These are phyloP conservation scores for Candida argentea DNA, from an alignment of 805 yeast genomes.

Conservation along the genomic window DNA sequence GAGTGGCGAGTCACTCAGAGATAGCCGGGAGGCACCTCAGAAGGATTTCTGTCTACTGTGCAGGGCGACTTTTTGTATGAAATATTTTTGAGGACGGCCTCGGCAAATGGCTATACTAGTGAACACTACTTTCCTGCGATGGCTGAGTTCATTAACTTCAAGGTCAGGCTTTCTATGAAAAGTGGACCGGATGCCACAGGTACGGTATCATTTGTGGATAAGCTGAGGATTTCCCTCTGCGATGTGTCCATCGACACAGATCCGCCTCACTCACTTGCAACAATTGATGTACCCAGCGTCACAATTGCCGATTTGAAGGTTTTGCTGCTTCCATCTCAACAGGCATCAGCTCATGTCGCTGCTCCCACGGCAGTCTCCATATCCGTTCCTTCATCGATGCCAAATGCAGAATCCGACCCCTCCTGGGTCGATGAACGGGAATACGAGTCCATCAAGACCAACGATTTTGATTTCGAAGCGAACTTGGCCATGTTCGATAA, in stretches of 20 bases:
- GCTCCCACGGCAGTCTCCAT: too few relatives aligned
- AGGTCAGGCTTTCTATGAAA: constrained; percentile 27
- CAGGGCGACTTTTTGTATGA: too few relatives aligned
- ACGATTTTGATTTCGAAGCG: constrained; percentile 80
- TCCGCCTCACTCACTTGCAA: constrained; percentile 6
- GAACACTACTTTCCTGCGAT: constrained; percentile 11
- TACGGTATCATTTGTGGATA: constrained; percentile 22
- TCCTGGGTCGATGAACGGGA: constrained; percentile 40
- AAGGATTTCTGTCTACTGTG: too few relatives aligned
- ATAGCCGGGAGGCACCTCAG: too few relatives aligned
- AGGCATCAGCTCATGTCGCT: too few relatives aligned
- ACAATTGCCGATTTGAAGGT: constrained; percentile 48
- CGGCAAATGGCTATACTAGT: too few relatives aligned
- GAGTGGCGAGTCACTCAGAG: too few relatives aligned
- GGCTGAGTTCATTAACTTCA: constrained; percentile 33
- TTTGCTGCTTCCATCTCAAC: constrained; percentile 39
- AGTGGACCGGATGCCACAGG: constrained; percentile 29
- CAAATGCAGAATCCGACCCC: too few relatives aligned
- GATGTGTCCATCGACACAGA: constrained; percentile 10
- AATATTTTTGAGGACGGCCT: too few relatives aligned
- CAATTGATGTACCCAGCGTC: constrained; percentile 17
- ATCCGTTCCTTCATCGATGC: too few relatives aligned
- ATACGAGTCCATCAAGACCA: constrained; percentile 37
- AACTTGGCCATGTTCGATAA: constrained; percentile 79
- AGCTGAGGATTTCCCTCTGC: constrained; percentile 15